Base-by-base conservation (phyloP, 345 rosid genomes). In the Leavenworthia alabamica region DNA sequence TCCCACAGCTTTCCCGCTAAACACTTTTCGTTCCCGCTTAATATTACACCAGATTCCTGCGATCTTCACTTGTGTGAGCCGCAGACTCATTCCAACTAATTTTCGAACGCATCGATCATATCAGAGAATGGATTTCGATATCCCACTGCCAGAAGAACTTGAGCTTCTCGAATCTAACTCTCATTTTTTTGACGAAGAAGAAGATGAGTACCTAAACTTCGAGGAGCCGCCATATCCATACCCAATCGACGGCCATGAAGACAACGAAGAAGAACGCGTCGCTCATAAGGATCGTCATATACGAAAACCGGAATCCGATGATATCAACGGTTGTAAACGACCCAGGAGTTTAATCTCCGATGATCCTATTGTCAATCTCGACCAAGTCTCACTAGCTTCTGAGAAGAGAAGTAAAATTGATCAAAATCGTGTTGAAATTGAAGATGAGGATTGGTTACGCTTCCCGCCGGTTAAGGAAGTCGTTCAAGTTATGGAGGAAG, bases 161-260 rank as follows among this genome's bases (percentile, higher is more conserved):
- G 96, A 93, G 78, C 78, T 86, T 71, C 92, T 89, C 8, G 99
- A 86, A 77, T 83, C 88, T 24, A 70, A 92, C 68, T 79, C 82
- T 35, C 62, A 59, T 56, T 54, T 58, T 31, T 66, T 73, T 54
- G 90, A 83, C 29, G 89, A 80, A 13, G 78, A 67, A 60, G 56
- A 67, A 0, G 70, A 68, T 42, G 61, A 62, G 9, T 59, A 73
- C 58, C 45, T 64, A 11, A 83, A 81, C 56, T 69, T 39, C 45
- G 65, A 74, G 26, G 73, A 70, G 27, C 73, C 78, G 35, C 70
- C 75, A 33, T 62, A 56, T 48, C 60, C 75, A 4, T 48, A 64
- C 66, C 70, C 71, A 49, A 35, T 43, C 36, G 66, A 71, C 36
- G 60, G 41, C 59, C 70, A 71, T 44, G 77, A 73, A 1, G 73